A percentile compares a stretch with the other conserved stretches of the same genome.
These are phyloP conservation scores for Citrus cavaleriei DNA, from an alignment of 345 rosid species.

Conservation along the genomic window DNA sequence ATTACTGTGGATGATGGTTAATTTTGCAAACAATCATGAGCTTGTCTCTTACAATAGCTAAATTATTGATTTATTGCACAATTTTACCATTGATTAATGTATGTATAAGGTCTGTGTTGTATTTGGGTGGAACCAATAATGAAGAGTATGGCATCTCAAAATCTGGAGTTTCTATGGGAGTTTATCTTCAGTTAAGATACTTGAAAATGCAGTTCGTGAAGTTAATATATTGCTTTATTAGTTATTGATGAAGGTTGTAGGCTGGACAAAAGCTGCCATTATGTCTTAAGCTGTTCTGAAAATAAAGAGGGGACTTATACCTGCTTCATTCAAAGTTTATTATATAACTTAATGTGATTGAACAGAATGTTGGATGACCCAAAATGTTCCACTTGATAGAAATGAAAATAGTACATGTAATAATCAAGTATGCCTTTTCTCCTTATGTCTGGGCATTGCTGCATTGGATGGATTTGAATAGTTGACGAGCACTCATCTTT, in stretches of 20 bases:
- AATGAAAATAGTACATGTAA: neutral
- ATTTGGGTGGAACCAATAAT: neutral
- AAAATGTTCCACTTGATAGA: neutral
- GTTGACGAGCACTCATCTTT: neutral
- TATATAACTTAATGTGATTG: neutral
- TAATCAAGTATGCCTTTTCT: neutral
- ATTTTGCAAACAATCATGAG: neutral
- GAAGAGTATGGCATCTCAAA: neutral
- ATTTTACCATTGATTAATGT: neutral
- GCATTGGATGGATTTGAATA: neutral
- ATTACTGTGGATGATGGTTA: neutral
- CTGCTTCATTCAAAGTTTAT: conserved; percentile 1
- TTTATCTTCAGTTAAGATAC: neutral
- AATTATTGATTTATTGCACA: neutral
- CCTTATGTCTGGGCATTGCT: neutral
- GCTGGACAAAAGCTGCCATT: neutral
- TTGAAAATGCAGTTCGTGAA: neutral
- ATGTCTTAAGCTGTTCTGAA: neutral
- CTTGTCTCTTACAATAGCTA: neutral
- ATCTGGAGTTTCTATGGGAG: neutral
- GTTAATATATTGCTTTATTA: neutral
- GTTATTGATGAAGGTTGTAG: neutral
- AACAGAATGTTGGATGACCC: neutral
- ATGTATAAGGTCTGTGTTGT: neutral
- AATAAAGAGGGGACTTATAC: neutral